Base-by-base conservation (phyloP, 306 rosid genomes). In the Rubus parviflorus region DNA sequence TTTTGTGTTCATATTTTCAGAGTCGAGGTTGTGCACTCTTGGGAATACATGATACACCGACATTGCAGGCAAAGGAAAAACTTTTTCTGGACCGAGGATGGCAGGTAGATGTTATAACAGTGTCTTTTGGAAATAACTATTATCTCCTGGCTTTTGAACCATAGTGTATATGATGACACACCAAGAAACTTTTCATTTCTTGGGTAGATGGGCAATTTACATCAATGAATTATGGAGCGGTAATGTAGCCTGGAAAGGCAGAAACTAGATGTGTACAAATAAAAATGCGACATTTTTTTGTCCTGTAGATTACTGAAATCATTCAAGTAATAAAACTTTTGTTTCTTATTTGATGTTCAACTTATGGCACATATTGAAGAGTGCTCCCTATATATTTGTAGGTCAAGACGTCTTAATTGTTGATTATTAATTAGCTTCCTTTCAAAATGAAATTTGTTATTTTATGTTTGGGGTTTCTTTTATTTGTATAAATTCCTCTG, bases 71-170 rank as follows among this genome's bases (percentile, higher is more conserved):
- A 48, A 94, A 94, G 89, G 94, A 94, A 77, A 83, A 85, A 19
- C 88, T 89, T 79, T 94, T 94, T 88, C 86, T 94, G 79, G 92
- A 89, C 72, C 93, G 86, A 68, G 97, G 97, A 81, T 91, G 98
- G 98, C 89, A 92, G 98, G 97, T 94, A 86, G 72, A 51, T 54
- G 16, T 43, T 52, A 25, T 20, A 20, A 19, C 37, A 43, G 40
- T 62, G 6, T 54, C n/a, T 81, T 60, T 51, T 53, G 30, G 46
- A 43, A 25, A 41, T 49, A 19, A 63, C 53, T 37, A 6, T 47
- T 15, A 10, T 37, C 38, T 45, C 16, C 20, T 76, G 25, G 42
- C 15, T 52, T 9, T 23, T 5, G 12, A 19, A 51, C 49, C 11
- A 11, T 25, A n/a, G 52, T 67, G 25, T 64, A 8, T 38, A 8